Base-by-base conservation (phyloP, 2,329 filamentous ascomycete species). In the Chalaropsis ovoidea region DNA sequence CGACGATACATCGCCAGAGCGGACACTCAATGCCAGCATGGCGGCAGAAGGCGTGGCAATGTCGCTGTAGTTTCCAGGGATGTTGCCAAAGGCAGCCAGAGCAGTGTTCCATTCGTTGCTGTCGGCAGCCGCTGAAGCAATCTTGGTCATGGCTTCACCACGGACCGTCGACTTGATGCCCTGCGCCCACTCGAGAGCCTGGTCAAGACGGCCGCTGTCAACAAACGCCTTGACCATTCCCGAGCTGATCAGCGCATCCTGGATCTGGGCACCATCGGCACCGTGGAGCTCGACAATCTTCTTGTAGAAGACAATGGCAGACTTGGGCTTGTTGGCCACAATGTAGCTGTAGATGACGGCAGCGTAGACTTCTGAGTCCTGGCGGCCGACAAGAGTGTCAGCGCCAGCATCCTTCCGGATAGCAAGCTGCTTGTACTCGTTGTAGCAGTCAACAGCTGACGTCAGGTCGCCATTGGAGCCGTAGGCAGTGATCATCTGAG, bases 401-500 rank as follows among this genome's bases (percentile, higher is more conserved):
- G 85, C 79, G 66, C 91, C 91, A 47, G 82, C 84, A 74, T 96
- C 89, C 73, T 94, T 83, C 47, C 87, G 86, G 63, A 97, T 84
- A n/a, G 93, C 92, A 52, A 96, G 80, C 58, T 85, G 83, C 72
- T 90, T 90, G 80, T 97, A 97, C 76, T 96, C 90, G 69, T 95
- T 93, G 77, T 96, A 99, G 76, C 90, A 91, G 74, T 96, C 91
- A 6, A 97, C 89, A 22, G 92, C 94, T 70, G 89, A 95, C 71
- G 86, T 81, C 56, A 97, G 78, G 73, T 97, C 91, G 62, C 91
- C 89, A 11, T 82, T 83, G 52, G 83, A 82, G 68, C 90, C 90
- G 73, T 96, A 97, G 0, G 92, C 91, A n/a, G 88, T 86, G 74
- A 99, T 96, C 89, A 99, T 96, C 19, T 87, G 83, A 1, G 91